Evolutionary conservation across 2,329 filamentous ascomycete species (phyloP).

Genomic region (Alternaria sp.): DNA sequence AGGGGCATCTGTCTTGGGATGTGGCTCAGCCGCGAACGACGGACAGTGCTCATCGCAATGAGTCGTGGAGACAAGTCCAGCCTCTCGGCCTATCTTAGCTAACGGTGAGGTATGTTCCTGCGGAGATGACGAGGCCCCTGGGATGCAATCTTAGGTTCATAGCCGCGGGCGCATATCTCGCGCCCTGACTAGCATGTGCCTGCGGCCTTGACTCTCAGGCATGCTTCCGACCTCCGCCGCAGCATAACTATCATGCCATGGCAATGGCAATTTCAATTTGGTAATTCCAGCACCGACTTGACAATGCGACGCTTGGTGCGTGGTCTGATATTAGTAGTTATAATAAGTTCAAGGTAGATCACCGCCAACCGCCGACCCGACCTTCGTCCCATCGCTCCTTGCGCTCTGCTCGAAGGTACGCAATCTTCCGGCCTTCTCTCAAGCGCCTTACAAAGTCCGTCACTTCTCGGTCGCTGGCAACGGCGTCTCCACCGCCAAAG

Average conservation of each 20-base stretch:
- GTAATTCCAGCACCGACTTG: neutral
- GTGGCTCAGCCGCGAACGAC: conserved; percentile 15
- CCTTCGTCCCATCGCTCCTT: conserved; percentile 97
- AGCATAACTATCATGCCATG: conserved; percentile 9
- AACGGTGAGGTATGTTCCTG: neutral
- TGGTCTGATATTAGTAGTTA: neutral
- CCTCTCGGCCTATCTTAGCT: neutral
- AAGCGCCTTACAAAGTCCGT: conserved; percentile 85
- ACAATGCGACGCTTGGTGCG: neutral
- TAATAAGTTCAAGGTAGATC: neutral
- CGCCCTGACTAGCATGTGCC: conserved; percentile 5
- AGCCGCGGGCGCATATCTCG: conserved; percentile 5
- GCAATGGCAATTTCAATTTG: neutral
- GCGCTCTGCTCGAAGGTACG: conserved; percentile 83
- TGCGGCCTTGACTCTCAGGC: neutral
- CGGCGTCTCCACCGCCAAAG: conserved; percentile 52
- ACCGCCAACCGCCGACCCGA: conserved; percentile 89
- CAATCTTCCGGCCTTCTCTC: conserved; percentile 79
- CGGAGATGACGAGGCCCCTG: conserved; percentile 16
- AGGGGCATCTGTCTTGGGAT: neutral
- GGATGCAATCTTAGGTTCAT: conserved; percentile 5
- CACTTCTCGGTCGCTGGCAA: conserved; percentile 80
- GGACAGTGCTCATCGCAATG: conserved; percentile 12
- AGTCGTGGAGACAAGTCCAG: conserved; percentile 14
- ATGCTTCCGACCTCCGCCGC: neutral